Conservation (phyloP, 345 rosid species). For the Erodium maritimum region DNA sequence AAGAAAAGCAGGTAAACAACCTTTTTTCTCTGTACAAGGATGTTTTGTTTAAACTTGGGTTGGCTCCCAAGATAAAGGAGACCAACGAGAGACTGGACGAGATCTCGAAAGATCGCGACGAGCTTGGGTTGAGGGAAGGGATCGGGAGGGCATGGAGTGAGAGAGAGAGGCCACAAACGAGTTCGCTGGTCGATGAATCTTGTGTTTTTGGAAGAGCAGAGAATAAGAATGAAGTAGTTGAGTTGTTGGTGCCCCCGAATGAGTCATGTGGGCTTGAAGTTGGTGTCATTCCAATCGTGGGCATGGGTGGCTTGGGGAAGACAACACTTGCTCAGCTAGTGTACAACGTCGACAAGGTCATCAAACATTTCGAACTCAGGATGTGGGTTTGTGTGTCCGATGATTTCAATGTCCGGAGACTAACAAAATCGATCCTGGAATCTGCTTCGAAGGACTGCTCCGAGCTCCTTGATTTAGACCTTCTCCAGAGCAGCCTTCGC, state of each 20-base stretch:
- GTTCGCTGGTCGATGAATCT: slow-evolving; percentile 9
- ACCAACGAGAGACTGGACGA: slow-evolving; percentile 12
- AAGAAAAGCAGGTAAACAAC: slow-evolving; percentile 1
- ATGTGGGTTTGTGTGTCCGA: slow-evolving; percentile 11
- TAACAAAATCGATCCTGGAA: slow-evolving; percentile 2
- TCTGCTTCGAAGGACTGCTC: not conserved
- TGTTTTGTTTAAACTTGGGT: not conserved
- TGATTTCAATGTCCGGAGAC: not conserved
- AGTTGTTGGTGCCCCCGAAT: slow-evolving; percentile 7
- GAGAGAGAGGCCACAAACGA: slow-evolving; percentile 6
- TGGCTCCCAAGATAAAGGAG: slow-evolving; percentile 8
- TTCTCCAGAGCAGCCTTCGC: not conserved
- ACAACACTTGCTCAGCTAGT: slow-evolving; percentile 14
- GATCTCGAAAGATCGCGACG: slow-evolving; percentile 5
- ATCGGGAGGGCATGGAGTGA: not conserved
- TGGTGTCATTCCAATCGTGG: slow-evolving; percentile 12
- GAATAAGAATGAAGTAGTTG: slow-evolving; percentile 1
- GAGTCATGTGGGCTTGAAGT: slow-evolving; percentile 1
- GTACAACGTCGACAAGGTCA: slow-evolving; percentile 1
- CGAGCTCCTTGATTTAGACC: not conserved
- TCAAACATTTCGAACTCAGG: slow-evolving; percentile 1
- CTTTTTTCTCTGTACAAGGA: not conserved
- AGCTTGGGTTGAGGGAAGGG: slow-evolving; percentile 10
- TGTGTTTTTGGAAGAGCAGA: slow-evolving; percentile 10
- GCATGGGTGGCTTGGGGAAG: slow-evolving; percentile 17